phyloP scores from a whole-genome alignment of 306 rosid species.

The Vachellia collinsii region DNA sequence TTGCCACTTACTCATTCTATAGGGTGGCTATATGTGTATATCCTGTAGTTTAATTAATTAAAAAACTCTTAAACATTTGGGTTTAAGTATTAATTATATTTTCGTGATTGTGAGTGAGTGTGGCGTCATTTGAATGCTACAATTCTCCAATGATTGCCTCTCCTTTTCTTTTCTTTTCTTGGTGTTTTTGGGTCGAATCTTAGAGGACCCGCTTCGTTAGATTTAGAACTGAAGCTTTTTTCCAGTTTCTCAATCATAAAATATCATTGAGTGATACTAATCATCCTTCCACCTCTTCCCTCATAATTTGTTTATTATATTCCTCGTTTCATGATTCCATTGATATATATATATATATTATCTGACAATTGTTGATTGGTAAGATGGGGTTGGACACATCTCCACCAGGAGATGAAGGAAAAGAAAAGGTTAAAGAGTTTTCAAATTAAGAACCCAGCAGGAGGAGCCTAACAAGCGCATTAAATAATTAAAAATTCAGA shows the following conservation, averaged over 20 bases:
- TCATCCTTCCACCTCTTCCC: slow-evolving; percentile 48
- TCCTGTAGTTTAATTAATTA: not conserved
- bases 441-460: not conserved
- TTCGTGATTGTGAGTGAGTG: slow-evolving; percentile 31
- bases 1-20: slow-evolving; percentile 51
- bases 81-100: not conserved
- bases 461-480: slow-evolving; percentile 33
- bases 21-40: slow-evolving; percentile 33
- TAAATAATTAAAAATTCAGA: not conserved
- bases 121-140: slow-evolving; percentile 45
- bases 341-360: slow-evolving; percentile 29
- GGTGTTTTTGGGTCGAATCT: slow-evolving; percentile 42
- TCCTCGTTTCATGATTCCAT: slow-evolving; percentile 4
- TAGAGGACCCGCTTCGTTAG: slow-evolving; percentile 56
- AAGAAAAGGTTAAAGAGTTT: slow-evolving; percentile 20
- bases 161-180: slow-evolving; percentile 41
- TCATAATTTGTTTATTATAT: slow-evolving; percentile 19
- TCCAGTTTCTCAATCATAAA: slow-evolving; percentile 38
- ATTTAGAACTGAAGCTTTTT: slow-evolving; percentile 50
- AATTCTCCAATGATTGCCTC: slow-evolving; percentile 69
- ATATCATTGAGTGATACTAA: slow-evolving; percentile 47
- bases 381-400: slow-evolving; percentile 38
- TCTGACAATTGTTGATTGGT: slow-evolving; percentile 44
- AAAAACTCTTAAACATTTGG: slow-evolving; percentile 15
- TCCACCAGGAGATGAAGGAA: slow-evolving; percentile 38